Evolutionary conservation across 192 early-diverging fungal species (phyloP).

Genomic region (Coemansia aciculifera): DNA sequence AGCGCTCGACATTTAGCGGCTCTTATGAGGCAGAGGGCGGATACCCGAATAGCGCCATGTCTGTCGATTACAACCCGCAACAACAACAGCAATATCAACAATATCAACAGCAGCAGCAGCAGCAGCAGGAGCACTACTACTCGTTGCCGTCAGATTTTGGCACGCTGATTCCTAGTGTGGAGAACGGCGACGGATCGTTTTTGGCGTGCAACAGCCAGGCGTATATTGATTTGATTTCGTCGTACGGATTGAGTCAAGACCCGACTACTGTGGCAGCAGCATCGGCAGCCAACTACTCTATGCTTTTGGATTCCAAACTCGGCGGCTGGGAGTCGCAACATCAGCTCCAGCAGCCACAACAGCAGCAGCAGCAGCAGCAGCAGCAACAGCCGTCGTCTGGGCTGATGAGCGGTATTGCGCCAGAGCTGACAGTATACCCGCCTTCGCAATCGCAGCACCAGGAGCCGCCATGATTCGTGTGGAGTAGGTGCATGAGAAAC

Average conservation of each 20-base stretch:
- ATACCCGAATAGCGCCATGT: not conserved
- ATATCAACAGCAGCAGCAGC: slow-evolving; percentile 9
- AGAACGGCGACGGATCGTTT: not conserved
- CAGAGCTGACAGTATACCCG: slow-evolving; percentile 34
- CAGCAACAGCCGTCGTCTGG: not conserved
- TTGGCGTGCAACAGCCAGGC: slow-evolving; percentile 8
- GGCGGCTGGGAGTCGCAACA: not conserved
- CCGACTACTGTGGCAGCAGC: not conserved
- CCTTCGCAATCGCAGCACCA: not conserved
- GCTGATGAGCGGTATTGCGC: slow-evolving; percentile 24
- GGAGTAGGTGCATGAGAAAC: not conserved
- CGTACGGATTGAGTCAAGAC: not conserved
- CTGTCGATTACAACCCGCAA: not conserved
- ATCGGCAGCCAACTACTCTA: not conserved
- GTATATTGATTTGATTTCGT: slow-evolving; percentile 12
- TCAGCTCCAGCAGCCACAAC: not conserved
- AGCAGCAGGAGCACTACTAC: slow-evolving; percentile 12
- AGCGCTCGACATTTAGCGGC: slow-evolving; percentile 16
- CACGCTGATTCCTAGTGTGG: not conserved
- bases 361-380: not conserved
- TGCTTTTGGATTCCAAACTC: not conserved
- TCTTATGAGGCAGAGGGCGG: not conserved
- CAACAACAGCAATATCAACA: slow-evolving; percentile 15
- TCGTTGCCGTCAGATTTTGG: not conserved
- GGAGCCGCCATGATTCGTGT: not conserved